Evolutionary conservation across 257 asterid species (phyloP).

Genomic region (Plantago ovata): DNA sequence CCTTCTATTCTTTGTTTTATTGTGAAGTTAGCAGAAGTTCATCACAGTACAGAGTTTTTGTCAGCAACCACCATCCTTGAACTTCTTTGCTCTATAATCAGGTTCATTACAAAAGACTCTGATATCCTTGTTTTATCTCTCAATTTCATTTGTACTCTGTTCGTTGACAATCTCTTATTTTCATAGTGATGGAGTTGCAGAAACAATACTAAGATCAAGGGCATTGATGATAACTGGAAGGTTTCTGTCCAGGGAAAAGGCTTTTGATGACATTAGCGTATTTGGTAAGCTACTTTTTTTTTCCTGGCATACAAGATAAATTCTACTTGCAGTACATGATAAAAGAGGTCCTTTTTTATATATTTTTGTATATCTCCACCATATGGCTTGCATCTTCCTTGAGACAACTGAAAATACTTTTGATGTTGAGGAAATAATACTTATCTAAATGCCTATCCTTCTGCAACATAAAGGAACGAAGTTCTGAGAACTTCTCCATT

Average conservation of each 20-base stretch:
- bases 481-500: too few species aligned
- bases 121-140: constrained; percentile 5
- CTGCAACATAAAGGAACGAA: too few species aligned
- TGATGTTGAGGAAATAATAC: too few species aligned
- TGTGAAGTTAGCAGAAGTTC: constrained; percentile 83
- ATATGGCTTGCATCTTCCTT: too few species aligned
- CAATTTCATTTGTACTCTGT: constrained; percentile 8
- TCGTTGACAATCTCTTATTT: constrained; percentile 15
- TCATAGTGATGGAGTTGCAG: constrained; percentile 62
- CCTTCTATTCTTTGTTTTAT: constrained; percentile 17
- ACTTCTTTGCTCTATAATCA: constrained; percentile 79
- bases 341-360: too few species aligned
- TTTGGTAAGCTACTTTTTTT: constrained; percentile 45
- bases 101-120: constrained; percentile 36
- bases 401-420: too few species aligned
- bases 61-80: constrained; percentile 70
- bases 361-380: too few species aligned
- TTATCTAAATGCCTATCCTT: too few species aligned
- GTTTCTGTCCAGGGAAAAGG: constrained; percentile 77
- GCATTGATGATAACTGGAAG: constrained; percentile 92
- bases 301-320: neutral
- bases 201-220: constrained; percentile 79
- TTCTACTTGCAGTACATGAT: too few species aligned
- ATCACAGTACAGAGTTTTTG: constrained; percentile 73
- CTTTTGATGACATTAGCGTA: constrained; percentile 60